A percentile compares a stretch with the other conserved stretches of the same genome.
Conservation (phyloP, 305 asterid genomes). For the Petunia hybrid region DNA sequence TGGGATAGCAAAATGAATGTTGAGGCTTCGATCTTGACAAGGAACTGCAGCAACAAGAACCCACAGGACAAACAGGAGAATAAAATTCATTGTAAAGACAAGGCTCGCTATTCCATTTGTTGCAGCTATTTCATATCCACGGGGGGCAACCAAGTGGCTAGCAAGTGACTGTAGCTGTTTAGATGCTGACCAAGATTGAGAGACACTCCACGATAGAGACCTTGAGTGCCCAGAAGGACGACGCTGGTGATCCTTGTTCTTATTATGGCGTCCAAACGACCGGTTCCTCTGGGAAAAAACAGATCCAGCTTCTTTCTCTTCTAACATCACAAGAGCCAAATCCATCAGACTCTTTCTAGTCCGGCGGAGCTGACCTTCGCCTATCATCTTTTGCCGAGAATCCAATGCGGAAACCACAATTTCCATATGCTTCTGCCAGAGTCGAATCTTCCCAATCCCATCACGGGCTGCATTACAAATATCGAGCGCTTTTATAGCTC, state of each 20-base stretch:
- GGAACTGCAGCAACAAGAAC: conserved; percentile 85
- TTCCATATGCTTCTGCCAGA: conserved; percentile 85
- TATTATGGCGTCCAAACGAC: conserved; percentile 45
- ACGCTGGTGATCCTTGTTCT: conserved; percentile 63
- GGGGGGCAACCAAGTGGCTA: conserved; percentile 70
- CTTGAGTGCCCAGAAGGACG: conserved; percentile 76
- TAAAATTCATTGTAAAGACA: conserved; percentile 73
- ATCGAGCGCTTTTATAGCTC: conserved; percentile 88
- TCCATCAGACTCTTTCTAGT: conserved; percentile 86
- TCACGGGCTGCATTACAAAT: conserved; percentile 91
- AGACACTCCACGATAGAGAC: conserved; percentile 92
- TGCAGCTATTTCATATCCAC: conserved; percentile 65
- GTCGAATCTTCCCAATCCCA: conserved; percentile 75
- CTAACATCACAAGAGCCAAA: conserved; percentile 75
- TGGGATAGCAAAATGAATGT: conserved; percentile 64
- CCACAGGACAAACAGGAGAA: conserved; percentile 87
- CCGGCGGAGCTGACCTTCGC: conserved; percentile 84
- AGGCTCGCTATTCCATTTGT: conserved; percentile 69
- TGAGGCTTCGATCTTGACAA: conserved; percentile 88
- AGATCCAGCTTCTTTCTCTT: conserved; percentile 49
- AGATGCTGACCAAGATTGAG: conserved; percentile 90
- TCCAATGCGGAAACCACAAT: conserved; percentile 72
- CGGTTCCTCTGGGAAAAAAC: conserved; percentile 36
- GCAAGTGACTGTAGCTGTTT: conserved; percentile 88
- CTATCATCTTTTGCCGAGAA: conserved; percentile 46